Conservation (phyloP, 2,329 filamentous ascomycete genomes). For the Apiospora marii region DNA sequence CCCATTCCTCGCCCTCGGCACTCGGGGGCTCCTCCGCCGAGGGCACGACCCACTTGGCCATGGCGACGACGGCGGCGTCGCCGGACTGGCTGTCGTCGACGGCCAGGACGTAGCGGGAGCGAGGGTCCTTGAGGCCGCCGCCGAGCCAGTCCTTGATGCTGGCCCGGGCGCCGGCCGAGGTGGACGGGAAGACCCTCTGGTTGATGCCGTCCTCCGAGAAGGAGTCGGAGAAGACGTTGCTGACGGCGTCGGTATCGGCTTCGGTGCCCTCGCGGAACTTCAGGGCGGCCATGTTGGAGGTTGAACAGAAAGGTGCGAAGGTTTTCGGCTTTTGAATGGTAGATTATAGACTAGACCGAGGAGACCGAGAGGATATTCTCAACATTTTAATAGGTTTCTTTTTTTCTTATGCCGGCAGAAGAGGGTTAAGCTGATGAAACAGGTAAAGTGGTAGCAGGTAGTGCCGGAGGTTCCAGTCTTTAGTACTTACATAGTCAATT, state of each 20-base stretch:
- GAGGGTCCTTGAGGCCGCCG: slow-evolving; percentile 27
- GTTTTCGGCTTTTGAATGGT: not conserved
- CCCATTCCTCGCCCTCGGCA: not conserved
- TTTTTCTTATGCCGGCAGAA: not conserved
- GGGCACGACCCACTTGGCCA: slow-evolving; percentile 13
- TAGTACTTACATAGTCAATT: not conserved
- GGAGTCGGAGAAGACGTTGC: slow-evolving; percentile 33
- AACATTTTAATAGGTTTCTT: not conserved
- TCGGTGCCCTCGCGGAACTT: slow-evolving; percentile 31
- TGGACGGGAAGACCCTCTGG: slow-evolving; percentile 24
- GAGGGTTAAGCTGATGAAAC: not conserved
- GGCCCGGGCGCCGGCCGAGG: slow-evolving; percentile 22
- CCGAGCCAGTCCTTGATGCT: slow-evolving; percentile 27
- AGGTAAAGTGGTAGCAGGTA: not conserved
- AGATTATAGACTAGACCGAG: not conserved
- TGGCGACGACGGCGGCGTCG: not conserved
- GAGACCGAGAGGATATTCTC: not conserved
- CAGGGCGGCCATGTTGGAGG: slow-evolving; percentile 17
- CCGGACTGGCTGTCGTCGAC: not conserved
- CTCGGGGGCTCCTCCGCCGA: not conserved
- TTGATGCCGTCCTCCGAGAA: slow-evolving; percentile 32
- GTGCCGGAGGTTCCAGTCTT: not conserved
- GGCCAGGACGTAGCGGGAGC: slow-evolving; percentile 20
- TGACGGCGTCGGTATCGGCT: slow-evolving; percentile 31
- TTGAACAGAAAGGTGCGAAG: not conserved